These are phyloP conservation scores for Scheffersomyces stambukii DNA, from an alignment of 1,139 yeast genomes.

Conservation along the genomic window DNA sequence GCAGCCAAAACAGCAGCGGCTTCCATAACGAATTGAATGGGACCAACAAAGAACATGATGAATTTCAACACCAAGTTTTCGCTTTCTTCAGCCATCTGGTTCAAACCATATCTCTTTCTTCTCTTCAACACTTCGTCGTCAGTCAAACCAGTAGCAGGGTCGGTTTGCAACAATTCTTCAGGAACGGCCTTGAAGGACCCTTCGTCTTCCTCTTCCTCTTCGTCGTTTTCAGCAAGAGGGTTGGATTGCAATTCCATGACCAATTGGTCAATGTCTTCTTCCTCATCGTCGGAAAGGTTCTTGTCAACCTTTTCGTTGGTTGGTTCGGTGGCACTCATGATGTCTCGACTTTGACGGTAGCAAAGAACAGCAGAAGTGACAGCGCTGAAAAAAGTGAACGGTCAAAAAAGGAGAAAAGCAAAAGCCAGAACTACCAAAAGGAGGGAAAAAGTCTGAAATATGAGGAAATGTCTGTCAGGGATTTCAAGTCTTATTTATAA, in stretches of 20 bases:
- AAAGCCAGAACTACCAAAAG: conserved; percentile 1
- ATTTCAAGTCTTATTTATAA: no score
- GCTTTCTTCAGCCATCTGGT: conserved; percentile 92
- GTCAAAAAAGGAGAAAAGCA: conserved; percentile 6
- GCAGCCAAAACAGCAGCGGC: conserved; percentile 97
- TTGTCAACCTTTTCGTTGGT: conserved; percentile 45
- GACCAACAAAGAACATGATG: conserved; percentile 92
- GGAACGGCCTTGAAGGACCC: conserved; percentile 72
- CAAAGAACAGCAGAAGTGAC: no score
- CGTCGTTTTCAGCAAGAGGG: conserved; percentile 41
- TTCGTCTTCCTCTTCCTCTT: conserved; percentile 50
- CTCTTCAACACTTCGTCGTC: conserved; percentile 79
- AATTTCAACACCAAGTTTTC: conserved; percentile 83
- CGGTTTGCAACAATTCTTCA: conserved; percentile 85
- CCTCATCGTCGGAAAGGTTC: conserved; percentile 61
- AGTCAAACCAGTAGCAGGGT: conserved; percentile 75
- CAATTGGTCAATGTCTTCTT: conserved; percentile 85
- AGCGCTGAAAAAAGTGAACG: no score
- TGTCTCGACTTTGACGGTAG: conserved; percentile 5
- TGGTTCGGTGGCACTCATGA: conserved; percentile 49
- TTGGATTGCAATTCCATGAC: conserved; percentile 87
- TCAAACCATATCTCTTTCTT: conserved; percentile 90
- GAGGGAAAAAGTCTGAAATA: conserved; percentile 4
- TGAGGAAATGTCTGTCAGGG: no score
- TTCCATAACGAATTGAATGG: conserved; percentile 98